Evolutionary conservation across 345 rosid genomes (phyloP).

Genomic region (Noccaea bulbosa): DNA sequence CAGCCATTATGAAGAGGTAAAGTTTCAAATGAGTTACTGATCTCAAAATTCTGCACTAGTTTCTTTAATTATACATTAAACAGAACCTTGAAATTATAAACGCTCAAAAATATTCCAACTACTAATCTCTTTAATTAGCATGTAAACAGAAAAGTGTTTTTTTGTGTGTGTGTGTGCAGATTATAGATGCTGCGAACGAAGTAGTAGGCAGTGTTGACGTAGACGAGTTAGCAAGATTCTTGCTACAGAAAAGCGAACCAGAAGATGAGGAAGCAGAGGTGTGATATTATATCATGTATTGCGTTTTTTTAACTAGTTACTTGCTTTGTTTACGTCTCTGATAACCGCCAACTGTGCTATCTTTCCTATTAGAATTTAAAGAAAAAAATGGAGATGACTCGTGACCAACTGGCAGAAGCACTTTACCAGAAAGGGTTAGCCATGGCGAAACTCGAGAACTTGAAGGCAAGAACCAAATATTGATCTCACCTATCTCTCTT

Average conservation of each 20-base stretch:
- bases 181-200: conserved; percentile 77
- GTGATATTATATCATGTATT: conserved; percentile 17
- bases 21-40: conserved; percentile 22
- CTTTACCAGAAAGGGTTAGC: conserved; percentile 90
- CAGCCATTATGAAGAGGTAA: conserved; percentile 67
- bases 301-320: conserved; percentile 9
- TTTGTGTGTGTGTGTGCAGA: conserved; percentile 46
- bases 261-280: conserved; percentile 97
- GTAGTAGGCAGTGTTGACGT: conserved; percentile 73
- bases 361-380: conserved; percentile 51
- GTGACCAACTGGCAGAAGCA: conserved; percentile 88
- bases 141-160: conserved; percentile 10
- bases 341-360: conserved; percentile 1
- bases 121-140: conserved; percentile 3
- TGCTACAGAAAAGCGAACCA: conserved; percentile 73
- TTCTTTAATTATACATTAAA: background rate
- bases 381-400: conserved; percentile 80
- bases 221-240: conserved; percentile 76
- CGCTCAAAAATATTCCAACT: background rate
- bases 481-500: conserved; percentile 5
- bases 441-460: conserved; percentile 60
- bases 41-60: conserved; percentile 17
- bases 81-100: conserved; percentile 4
- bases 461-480: conserved; percentile 50
- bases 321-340: conserved; percentile 2